phyloP scores from a whole-genome alignment of 176 grass and related monocot genomes.

The Thalia dealbata region DNA sequence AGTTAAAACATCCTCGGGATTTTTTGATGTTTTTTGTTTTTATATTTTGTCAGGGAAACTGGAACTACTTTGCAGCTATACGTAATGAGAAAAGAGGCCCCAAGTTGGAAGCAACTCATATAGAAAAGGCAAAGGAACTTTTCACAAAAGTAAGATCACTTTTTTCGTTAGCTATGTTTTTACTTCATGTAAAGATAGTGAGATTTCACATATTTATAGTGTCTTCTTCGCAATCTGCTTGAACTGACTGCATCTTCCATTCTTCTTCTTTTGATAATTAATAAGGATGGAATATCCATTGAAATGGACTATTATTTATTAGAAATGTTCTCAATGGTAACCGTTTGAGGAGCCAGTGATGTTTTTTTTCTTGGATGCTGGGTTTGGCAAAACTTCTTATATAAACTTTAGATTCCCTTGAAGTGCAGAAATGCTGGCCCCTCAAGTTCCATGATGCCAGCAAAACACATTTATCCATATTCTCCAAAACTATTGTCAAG shows the following conservation, averaged over 20 bases:
- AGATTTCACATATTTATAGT: background rate
- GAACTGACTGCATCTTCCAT: background rate
- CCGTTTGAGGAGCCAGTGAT: too few relatives aligned
- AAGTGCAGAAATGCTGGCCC: too few relatives aligned
- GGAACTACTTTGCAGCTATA: slow-evolving; percentile 95
- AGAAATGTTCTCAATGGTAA: too few relatives aligned
- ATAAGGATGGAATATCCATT: too few relatives aligned
- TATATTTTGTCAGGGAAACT: slow-evolving; percentile 49
- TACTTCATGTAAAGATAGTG: background rate
- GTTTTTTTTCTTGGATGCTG: too few relatives aligned
- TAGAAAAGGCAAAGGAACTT: slow-evolving; percentile 95
- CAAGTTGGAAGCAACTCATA: slow-evolving; percentile 85
- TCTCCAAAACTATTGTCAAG: background rate
- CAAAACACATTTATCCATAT: too few relatives aligned
- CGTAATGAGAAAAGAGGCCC: slow-evolving; percentile 91
- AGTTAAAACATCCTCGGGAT: too few relatives aligned
- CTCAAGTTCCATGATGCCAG: too few relatives aligned
- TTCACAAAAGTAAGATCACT: slow-evolving; percentile 47
- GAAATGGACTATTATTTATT: too few relatives aligned
- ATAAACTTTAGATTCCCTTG: too few relatives aligned
- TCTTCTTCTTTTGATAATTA: too few relatives aligned
- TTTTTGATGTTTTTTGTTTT: background rate
- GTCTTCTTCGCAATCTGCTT: background rate
- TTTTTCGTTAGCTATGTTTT: slow-evolving; percentile 10
- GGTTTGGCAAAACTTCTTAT: too few relatives aligned